Base-by-base conservation (phyloP, 75 land plant genomes). In the Selaginella tamariscina region DNA sequence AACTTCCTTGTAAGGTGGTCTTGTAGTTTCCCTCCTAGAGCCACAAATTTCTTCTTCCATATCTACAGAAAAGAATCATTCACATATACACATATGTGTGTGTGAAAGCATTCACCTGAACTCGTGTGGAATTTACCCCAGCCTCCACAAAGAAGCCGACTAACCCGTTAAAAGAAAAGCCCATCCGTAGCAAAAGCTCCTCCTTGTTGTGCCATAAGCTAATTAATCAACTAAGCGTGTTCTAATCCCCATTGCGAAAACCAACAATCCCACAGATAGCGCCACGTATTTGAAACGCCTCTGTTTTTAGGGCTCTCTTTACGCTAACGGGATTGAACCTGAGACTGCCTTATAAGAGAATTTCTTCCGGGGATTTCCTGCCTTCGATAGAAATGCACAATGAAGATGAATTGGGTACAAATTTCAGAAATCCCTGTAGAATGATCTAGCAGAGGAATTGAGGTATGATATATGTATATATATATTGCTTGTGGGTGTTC, bases 21-120 rank as follows among this genome's bases (percentile, higher is more conserved):
- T 33, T 80, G 88, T 31, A 88, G 26, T 24, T 0, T 64, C 26
- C 83, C 89, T 27, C 98, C 98, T 73, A 82, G 74, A 70, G 88
- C 89, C 69, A 65, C 32, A 30, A 93, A 62, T 64, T 83, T 88
- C 29, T 86, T 77, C 71, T 82, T 86, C 98, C 98, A 93, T 32
- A 93, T 74, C 97, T 92, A 54, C 11, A 70, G 32, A 54, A 11
- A 1, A 27, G 54, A 27, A 27, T 26, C 13, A 73, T 2, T 22
- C 0, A 39, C 20, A 32, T 15, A 0, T n/a, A 32, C 2, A 20
- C 1, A 8, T 27, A 31, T 31, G 15, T 60, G 24, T 0, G 27
- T 29, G 18, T 22, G 30, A 30, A 23, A 15, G 9, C 24, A 30
- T 24, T 27, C 32, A 81, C 92, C 88, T 88, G 80, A 21, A 88